phyloP scores from a whole-genome alignment of 2,329 filamentous ascomycete species.

The Phaeosphaeria sp. region DNA sequence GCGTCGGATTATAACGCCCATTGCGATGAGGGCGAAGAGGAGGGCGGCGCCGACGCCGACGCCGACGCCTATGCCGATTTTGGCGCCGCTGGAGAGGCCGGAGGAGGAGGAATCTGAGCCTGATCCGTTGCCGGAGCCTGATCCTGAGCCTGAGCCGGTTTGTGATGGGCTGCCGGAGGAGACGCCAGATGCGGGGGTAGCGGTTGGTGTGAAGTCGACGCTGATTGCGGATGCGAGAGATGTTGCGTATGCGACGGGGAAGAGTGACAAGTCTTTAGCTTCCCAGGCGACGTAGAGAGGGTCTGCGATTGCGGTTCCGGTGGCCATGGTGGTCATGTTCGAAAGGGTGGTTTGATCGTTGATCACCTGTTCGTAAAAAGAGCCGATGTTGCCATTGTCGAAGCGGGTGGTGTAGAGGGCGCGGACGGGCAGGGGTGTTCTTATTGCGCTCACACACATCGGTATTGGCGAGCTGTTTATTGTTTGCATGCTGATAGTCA shows the following conservation, averaged over 20 bases:
- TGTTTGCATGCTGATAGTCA: slow-evolving; percentile 1
- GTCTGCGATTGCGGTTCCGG: slow-evolving; percentile 7
- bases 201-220: slow-evolving; percentile 5
- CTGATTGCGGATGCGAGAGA: slow-evolving; percentile 7
- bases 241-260: slow-evolving; percentile 8
- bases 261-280: slow-evolving; percentile 2
- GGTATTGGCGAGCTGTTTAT: slow-evolving; percentile 1
- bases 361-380: slow-evolving; percentile 6
- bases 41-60: slow-evolving; percentile 1
- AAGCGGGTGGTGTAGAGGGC: slow-evolving; percentile 4
- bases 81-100: slow-evolving; percentile 2
- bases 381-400: background rate
- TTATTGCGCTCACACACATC: slow-evolving; percentile 5
- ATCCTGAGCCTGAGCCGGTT: background rate
- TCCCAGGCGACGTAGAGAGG: slow-evolving; percentile 9
- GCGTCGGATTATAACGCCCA: slow-evolving; percentile 1
- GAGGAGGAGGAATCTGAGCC: background rate
- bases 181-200: background rate
- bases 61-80: slow-evolving; percentile 8
- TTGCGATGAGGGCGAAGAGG: background rate
- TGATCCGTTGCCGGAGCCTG: background rate
- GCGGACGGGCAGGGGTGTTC: slow-evolving; percentile 3
- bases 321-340: slow-evolving; percentile 3
- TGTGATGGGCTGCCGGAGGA: background rate
- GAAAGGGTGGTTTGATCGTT: slow-evolving; percentile 6